phyloP scores from a whole-genome alignment of 345 rosid genomes.

The Clausena lansium region DNA sequence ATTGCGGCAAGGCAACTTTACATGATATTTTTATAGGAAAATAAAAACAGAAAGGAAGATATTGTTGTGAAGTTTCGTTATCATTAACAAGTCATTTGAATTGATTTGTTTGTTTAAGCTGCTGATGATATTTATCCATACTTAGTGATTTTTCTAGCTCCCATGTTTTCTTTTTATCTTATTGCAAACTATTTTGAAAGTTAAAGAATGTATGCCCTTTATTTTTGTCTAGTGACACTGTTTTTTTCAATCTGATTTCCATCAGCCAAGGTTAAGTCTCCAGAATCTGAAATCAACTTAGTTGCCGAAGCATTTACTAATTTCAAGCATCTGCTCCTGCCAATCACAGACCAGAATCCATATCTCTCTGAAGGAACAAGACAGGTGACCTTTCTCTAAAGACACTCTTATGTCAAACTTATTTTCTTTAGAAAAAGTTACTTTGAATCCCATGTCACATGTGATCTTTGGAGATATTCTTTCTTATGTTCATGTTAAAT shows the following conservation, averaged over 20 bases:
- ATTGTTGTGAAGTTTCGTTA: neutral
- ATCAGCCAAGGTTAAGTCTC: constrained; percentile 55
- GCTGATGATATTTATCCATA: neutral
- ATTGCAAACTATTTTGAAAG: neutral
- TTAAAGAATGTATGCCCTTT: neutral
- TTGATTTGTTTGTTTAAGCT: neutral
- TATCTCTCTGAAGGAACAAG: constrained; percentile 89
- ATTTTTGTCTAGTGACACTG: constrained; percentile 4
- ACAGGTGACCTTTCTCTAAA: constrained; percentile 51
- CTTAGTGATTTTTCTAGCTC: neutral
- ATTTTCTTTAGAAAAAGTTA: neutral
- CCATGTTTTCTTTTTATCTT: neutral
- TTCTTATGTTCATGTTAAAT: neutral
- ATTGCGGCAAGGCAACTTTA: neutral
- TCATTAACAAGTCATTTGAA: neutral
- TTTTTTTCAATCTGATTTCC: constrained; percentile 21
- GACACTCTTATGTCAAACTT: neutral
- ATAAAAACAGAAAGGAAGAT: neutral
- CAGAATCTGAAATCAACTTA: constrained; percentile 46
- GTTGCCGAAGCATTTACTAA: constrained; percentile 58
- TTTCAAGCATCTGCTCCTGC: constrained; percentile 79
- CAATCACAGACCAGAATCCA: constrained; percentile 75
- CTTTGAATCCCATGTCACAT: neutral
- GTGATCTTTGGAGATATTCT: neutral
- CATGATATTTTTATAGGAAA: neutral